Conservation (phyloP, 805 yeast species). For the Starmerella tilneyi region DNA sequence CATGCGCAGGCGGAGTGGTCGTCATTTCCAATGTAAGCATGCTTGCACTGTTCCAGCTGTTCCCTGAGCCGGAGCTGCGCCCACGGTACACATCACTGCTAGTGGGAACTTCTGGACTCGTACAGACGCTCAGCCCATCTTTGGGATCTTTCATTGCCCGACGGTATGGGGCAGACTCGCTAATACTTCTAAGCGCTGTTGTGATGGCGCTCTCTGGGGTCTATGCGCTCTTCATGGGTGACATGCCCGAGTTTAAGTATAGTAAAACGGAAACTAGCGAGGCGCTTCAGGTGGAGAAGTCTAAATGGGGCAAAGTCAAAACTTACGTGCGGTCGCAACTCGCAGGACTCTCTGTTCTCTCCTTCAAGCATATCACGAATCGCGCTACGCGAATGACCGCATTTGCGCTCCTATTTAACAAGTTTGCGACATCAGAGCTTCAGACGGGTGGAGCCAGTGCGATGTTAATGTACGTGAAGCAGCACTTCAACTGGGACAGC, state of each 20-base stretch:
- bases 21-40: background rate
- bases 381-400: background rate
- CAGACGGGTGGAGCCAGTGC: background rate
- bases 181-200: background rate
- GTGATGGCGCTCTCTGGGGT: background rate
- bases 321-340: background rate
- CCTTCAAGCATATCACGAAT: background rate
- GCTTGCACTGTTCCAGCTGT: background rate
- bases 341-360: background rate
- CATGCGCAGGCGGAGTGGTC: background rate
- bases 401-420: background rate
- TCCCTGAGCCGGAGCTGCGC: conserved; percentile 3
- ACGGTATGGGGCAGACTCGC: background rate
- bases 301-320: background rate
- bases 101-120: background rate
- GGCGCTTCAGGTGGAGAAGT: background rate
- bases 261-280: background rate
- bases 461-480: background rate
- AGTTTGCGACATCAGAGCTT: background rate
- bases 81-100: background rate
- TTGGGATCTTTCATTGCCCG: background rate
- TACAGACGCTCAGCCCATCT: background rate
- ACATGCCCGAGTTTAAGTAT: background rate
- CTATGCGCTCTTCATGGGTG: background rate
- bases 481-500: background rate